Conservation (phyloP, 495 filamentous ascomycete species). For the Penicillium argentinense region DNA sequence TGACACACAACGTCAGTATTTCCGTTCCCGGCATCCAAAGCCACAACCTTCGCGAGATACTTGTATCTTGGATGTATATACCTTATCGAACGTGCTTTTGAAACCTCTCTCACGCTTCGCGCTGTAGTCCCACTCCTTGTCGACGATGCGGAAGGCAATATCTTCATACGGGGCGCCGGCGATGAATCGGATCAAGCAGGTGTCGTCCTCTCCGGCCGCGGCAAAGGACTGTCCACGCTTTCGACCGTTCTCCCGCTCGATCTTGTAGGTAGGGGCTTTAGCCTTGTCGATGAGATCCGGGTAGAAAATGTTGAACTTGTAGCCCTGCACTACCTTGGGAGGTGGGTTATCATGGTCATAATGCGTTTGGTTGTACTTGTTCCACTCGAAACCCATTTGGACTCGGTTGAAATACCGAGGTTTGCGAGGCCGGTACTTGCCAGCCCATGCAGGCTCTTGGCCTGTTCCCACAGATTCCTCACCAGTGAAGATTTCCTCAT, state of each 20-base stretch:
- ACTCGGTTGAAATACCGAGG: constrained; percentile 97
- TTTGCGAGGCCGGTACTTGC: constrained; percentile 88
- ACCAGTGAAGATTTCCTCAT: constrained; percentile 93
- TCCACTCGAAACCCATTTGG: constrained; percentile 99
- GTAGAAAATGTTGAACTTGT: constrained; percentile 99
- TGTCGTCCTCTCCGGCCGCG: constrained; percentile 96
- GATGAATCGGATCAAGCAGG: constrained; percentile 93
- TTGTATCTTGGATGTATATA: no score
- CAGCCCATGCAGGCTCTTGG: constrained; percentile 76
- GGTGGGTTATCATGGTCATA: constrained; percentile 99
- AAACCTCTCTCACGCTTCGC: constrained; percentile 94
- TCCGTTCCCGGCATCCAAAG: no score
- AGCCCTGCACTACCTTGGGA: constrained; percentile 96
- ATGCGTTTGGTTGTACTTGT: constrained; percentile 99
- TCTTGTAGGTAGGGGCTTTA: constrained; percentile 91
- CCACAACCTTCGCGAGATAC: no score
- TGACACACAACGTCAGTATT: constrained; percentile 13
- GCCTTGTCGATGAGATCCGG: constrained; percentile 96
- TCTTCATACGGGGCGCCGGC: constrained; percentile 97
- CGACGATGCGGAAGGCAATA: constrained; percentile 95
- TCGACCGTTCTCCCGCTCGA: constrained; percentile 87
- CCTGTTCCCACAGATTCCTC: constrained; percentile 76
- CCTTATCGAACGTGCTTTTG: constrained; percentile 96
- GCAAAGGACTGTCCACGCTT: constrained; percentile 90
- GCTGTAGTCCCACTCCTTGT: constrained; percentile 99